Percentiles rank a stretch among this genome's conserved stretches.
Evolutionary conservation across 2,329 filamentous ascomycete genomes (phyloP).

Genomic region (Monosporascus sp.): DNA sequence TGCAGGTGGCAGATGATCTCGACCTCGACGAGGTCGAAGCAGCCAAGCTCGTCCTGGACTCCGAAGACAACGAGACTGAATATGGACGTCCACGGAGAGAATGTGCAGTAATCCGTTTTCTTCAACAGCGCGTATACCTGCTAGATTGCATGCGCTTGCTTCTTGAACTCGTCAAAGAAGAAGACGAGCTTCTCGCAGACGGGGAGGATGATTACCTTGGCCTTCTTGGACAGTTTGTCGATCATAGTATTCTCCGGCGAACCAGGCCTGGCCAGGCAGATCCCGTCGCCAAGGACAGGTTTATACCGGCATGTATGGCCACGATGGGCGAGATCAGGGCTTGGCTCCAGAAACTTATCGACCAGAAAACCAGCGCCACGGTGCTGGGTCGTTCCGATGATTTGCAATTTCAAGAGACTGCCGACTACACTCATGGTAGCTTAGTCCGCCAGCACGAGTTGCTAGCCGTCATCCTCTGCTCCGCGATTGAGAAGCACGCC

Average conservation of each 20-base stretch:
- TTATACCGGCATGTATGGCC: conserved; percentile 68
- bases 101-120: conserved; percentile 79
- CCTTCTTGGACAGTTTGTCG: conserved; percentile 49
- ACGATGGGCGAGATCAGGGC: conserved; percentile 71
- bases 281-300: conserved; percentile 46
- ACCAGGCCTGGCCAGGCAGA: conserved; percentile 37
- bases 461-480: conserved; percentile 72
- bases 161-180: conserved; percentile 60
- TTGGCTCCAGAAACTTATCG: conserved; percentile 70
- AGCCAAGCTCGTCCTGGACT: conserved; percentile 68
- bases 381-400: conserved; percentile 60
- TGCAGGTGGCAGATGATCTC: conserved; percentile 80
- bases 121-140: conserved; percentile 75
- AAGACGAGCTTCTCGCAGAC: conserved; percentile 49
- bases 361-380: conserved; percentile 69
- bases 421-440: conserved; percentile 75
- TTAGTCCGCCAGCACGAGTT: conserved; percentile 87
- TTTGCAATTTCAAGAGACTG: conserved; percentile 64
- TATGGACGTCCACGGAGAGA: conserved; percentile 70
- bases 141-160: conserved; percentile 80
- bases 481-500: conserved; percentile 71
- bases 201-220: conserved; percentile 45
- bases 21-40: conserved; percentile 87
- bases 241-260: conserved; percentile 51
- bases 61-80: conserved; percentile 61